phyloP scores from a whole-genome alignment of 805 yeast species.

The Kazachstania viticola region DNA sequence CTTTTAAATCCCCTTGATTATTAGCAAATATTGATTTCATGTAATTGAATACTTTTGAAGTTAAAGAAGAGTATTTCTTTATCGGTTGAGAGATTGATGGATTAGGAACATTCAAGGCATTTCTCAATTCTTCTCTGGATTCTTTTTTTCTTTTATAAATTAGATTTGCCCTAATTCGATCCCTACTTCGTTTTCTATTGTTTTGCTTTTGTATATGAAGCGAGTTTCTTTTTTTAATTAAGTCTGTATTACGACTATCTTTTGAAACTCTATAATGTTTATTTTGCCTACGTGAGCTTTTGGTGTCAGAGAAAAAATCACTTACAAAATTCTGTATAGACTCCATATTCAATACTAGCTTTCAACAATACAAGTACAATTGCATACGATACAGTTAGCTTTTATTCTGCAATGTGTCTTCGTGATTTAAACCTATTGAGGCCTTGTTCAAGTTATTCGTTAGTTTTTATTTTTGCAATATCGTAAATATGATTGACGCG shows the following conservation, averaged over 20 bases:
- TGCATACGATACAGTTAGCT: too few relatives aligned
- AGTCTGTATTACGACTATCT: neutral
- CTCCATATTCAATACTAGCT: too few relatives aligned
- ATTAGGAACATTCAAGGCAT: neutral
- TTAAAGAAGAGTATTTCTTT: neutral
- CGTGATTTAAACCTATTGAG: too few relatives aligned
- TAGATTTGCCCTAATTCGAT: neutral
- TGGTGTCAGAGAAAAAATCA: neutral
- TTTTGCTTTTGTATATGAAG: neutral
- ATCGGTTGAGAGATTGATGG: neutral
- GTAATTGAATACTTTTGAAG: neutral
- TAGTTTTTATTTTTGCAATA: too few relatives aligned
- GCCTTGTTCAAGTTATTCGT: too few relatives aligned
- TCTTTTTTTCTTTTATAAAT: too few relatives aligned
- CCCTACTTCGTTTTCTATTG: neutral
- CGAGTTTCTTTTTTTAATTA: too few relatives aligned
- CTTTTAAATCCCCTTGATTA: constrained; percentile 12
- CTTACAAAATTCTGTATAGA: neutral
- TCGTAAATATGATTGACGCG: too few relatives aligned
- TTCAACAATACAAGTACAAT: too few relatives aligned
- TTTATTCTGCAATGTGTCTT: too few relatives aligned
- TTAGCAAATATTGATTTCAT: constrained; percentile 9
- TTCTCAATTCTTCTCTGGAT: neutral
- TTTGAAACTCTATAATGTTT: neutral
- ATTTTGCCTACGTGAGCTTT: neutral